A percentile compares a stretch with the other conserved stretches of the same genome.
These are phyloP conservation scores for Maudiozyma humilis DNA, from an alignment of 1,139 yeast species.

Conservation along the genomic window DNA sequence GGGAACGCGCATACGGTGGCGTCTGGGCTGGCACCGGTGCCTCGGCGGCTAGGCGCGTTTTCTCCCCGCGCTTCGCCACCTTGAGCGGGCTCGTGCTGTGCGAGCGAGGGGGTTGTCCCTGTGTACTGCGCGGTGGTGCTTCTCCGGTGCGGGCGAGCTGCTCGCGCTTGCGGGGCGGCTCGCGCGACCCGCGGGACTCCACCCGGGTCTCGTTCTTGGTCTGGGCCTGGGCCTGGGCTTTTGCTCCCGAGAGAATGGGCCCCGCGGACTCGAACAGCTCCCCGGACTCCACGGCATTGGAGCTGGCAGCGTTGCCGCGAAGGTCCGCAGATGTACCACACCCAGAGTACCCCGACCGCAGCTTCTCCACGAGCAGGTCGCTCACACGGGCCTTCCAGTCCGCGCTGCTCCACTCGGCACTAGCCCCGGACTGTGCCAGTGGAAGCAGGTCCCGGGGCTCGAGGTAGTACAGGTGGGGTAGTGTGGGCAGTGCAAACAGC, in stretches of 20 bases:
- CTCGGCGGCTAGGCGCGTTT: too few species aligned
- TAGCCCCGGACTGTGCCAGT: constrained; percentile 34
- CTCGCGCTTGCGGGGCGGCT: too few species aligned
- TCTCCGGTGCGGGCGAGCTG: too few species aligned
- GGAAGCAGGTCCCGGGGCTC: constrained; percentile 48
- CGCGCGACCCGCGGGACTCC: too few species aligned
- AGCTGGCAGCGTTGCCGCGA: constrained; percentile 47
- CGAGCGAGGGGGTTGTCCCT: constrained; percentile 11
- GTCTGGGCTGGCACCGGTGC: too few species aligned
- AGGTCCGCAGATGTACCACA: constrained; percentile 66
- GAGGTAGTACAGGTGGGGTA: constrained; percentile 80
- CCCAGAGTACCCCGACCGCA: constrained; percentile 71
- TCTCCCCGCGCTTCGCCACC: not conserved
- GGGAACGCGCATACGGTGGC: too few species aligned
- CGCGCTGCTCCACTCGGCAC: constrained; percentile 52
- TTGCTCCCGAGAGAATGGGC: too few species aligned
- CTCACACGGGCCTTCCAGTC: constrained; percentile 67
- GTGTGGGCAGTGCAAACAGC: constrained; percentile 82
- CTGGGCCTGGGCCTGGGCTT: too few species aligned
- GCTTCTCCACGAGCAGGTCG: constrained; percentile 52
- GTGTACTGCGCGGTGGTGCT: too few species aligned
- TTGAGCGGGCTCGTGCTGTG: not conserved
- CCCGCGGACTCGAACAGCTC: constrained; percentile 35
- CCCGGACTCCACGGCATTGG: constrained; percentile 35
- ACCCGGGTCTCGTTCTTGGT: too few species aligned